phyloP scores from a whole-genome alignment of 495 filamentous ascomycete genomes.

The Gamarada debralockiae region DNA sequence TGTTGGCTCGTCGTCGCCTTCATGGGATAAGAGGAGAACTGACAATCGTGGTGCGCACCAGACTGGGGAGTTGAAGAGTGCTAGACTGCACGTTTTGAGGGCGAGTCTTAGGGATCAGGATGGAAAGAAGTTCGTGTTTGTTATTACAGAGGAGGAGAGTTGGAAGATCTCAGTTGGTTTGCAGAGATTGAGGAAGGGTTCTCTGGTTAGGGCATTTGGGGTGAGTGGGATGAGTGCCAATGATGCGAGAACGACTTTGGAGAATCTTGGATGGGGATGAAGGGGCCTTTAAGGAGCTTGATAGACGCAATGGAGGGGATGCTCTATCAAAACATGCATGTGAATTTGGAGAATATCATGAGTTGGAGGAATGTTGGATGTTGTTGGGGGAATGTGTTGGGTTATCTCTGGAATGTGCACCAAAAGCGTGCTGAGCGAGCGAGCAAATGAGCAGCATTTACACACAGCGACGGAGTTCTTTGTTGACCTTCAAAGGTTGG shows the following conservation, averaged over 20 bases:
- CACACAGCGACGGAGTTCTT: slow-evolving; percentile 26
- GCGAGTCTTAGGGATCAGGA: slow-evolving; percentile 82
- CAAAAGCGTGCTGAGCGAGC: slow-evolving; percentile 7
- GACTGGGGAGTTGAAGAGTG: slow-evolving; percentile 47
- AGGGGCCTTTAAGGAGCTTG: too few species aligned
- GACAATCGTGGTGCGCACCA: slow-evolving; percentile 27
- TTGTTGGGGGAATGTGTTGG: background rate
- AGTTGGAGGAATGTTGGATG: background rate
- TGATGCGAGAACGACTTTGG: slow-evolving; percentile 59
- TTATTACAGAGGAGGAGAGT: slow-evolving; percentile 75
- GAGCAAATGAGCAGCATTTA: slow-evolving; percentile 20
- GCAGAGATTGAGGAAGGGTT: slow-evolving; percentile 66
- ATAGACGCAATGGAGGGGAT: too few species aligned
- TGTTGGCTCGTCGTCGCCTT: slow-evolving; percentile 23
- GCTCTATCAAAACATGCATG: background rate
- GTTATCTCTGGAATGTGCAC: slow-evolving; percentile 12
- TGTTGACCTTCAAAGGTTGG: background rate
- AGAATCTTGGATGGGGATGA: slow-evolving; percentile 56
- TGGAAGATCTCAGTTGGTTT: slow-evolving; percentile 91
- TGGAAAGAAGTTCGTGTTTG: slow-evolving; percentile 76
- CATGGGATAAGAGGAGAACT: slow-evolving; percentile 19
- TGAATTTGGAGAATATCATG: background rate
- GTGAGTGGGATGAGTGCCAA: slow-evolving; percentile 53
- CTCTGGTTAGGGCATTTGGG: slow-evolving; percentile 63
- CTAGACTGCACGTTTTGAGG: slow-evolving; percentile 71